Evolutionary conservation across 495 filamentous ascomycete species (phyloP).

Genomic region (Aspergillus ostianus): DNA sequence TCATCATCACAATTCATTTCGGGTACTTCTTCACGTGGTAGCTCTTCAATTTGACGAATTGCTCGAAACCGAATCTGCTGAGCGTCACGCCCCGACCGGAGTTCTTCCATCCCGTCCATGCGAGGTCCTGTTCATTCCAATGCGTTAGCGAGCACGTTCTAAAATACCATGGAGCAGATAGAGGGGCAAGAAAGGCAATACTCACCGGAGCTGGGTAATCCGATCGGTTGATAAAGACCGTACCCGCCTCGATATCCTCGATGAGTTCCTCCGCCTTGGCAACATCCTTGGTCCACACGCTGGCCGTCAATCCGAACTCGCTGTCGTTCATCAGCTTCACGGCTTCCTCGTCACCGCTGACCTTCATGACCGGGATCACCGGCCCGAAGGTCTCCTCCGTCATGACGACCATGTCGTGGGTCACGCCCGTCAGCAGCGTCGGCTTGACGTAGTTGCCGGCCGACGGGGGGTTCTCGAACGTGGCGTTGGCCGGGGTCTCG

Average conservation of each 20-base stretch:
- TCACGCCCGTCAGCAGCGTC: slow-evolving; percentile 73
- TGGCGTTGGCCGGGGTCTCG: slow-evolving; percentile 72
- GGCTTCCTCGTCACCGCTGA: slow-evolving; percentile 75
- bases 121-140: slow-evolving; percentile 65
- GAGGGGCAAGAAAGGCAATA: slow-evolving; percentile 11
- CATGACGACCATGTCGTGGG: slow-evolving; percentile 83
- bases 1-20: slow-evolving; percentile 14
- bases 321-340: slow-evolving; percentile 85
- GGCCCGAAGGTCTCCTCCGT: slow-evolving; percentile 93
- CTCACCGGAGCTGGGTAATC: slow-evolving; percentile 87
- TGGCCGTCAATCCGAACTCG: slow-evolving; percentile 86
- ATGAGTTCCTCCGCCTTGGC: slow-evolving; percentile 68
- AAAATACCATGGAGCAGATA: slow-evolving; percentile 1
- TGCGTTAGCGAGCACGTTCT: neutral
- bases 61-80: slow-evolving; percentile 86
- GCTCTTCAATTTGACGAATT: slow-evolving; percentile 92
- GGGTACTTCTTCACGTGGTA: slow-evolving; percentile 75
- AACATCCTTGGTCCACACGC: slow-evolving; percentile 91
- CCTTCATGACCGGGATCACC: slow-evolving; percentile 85
- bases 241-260: slow-evolving; percentile 84
- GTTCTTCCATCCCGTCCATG: slow-evolving; percentile 98
- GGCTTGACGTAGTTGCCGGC: slow-evolving; percentile 84
- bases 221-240: slow-evolving; percentile 89
- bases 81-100: slow-evolving; percentile 86
- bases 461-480: slow-evolving; percentile 63